Percentiles rank a stretch among this genome's conserved stretches.
phyloP scores from a whole-genome alignment of 192 early-diverging fungal species.

The Linnemannia schmuckeri region DNA sequence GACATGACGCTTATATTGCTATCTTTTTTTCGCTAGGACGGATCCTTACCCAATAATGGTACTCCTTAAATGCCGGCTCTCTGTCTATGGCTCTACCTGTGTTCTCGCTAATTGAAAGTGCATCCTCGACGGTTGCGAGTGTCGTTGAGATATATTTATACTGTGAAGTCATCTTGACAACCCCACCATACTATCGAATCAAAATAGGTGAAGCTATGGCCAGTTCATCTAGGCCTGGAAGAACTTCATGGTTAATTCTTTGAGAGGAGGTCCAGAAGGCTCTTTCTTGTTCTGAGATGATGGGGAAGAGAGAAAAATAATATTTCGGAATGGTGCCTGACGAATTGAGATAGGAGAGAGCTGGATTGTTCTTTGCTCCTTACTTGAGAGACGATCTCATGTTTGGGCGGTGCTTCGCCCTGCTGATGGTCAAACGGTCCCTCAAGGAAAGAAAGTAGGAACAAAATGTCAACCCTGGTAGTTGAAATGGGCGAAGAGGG shows the following conservation, averaged over 20 bases:
- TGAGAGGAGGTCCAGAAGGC: too few species aligned
- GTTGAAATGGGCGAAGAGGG: neutral
- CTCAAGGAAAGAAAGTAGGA: neutral
- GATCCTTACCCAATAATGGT: neutral
- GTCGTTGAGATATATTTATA: too few species aligned
- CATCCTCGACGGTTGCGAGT: too few species aligned
- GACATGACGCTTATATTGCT: neutral
- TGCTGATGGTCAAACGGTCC: neutral
- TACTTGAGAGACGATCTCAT: neutral
- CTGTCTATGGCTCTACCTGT: neutral
- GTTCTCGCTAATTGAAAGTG: neutral
- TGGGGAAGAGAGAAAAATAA: neutral
- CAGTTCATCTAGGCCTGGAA: too few species aligned
- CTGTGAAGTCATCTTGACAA: too few species aligned
- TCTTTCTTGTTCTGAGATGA: too few species aligned
- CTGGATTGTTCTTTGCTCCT: neutral
- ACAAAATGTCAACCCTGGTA: neutral
- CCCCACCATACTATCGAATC: too few species aligned
- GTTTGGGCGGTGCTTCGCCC: slow-evolving; percentile 7
- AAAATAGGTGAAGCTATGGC: too few species aligned
- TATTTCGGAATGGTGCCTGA: neutral
- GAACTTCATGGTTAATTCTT: too few species aligned
- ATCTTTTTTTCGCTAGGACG: too few species aligned
- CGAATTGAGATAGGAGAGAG: neutral
- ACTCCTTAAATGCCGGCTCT: neutral